Evolutionary conservation across 2,329 filamentous ascomycete species (phyloP), one percentile per base, ranked within the genome.

Genomic region (Anisogramma anomala): DNA sequence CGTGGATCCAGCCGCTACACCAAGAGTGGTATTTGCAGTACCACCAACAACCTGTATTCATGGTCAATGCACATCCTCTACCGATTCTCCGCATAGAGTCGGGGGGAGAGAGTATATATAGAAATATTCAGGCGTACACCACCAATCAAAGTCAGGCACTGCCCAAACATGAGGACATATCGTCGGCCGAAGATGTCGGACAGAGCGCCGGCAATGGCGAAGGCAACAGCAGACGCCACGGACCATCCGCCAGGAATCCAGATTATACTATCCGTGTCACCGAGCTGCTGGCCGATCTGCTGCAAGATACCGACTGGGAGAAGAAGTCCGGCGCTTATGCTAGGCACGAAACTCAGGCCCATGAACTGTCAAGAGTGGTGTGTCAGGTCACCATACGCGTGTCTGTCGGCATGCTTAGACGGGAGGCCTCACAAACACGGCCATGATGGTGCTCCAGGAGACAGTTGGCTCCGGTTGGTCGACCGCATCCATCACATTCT

Each of bases 1-100:
- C 0, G 57, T 57, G 13, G 49, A 47, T 3, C 54, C 57, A 2
- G 55, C 55, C 4, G 52, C 52, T 4, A 58, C 50, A 8, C 33
- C 49, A 0, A 42, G 41, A 3, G 52, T 53, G 15, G 46, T 43
- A 4, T 56, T 34, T 3, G 57, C 54, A 3, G 53, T 50, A 8
- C 48, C 43, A 10, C 50, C 53, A 8, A 55, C 46, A 22, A 58
- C 53, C 51, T 51, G 31, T 17, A 18, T 11, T 2, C 4, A 11
- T n/a, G 15, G 22, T 36, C 14, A 37, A 23, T 14, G 13, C 9
- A 4, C 13, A 5, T 6, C 1, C 14, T 15, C 3, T n/a, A 11
- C 13, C 22, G n/a, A n/a, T n/a, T n/a, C n/a, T n/a, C n/a, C n/a
- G n/a, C n/a, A n/a, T n/a, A n/a, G n/a, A n/a, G n/a, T n/a, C n/a